Conservation (phyloP, 331 rosid species). For the Telfairia occidentalis region DNA sequence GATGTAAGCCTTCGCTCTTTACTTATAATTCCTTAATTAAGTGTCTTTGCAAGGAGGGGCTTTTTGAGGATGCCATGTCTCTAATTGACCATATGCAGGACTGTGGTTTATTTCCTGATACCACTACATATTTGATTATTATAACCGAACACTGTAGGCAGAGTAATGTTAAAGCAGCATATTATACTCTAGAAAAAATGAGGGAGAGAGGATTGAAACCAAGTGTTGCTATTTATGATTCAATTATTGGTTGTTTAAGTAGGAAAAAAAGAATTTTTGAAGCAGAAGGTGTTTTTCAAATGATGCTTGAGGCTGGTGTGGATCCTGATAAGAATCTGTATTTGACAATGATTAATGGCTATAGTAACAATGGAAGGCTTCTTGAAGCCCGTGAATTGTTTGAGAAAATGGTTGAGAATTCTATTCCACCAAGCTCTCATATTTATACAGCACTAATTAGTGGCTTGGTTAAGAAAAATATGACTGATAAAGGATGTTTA, state of each 20-base stretch:
- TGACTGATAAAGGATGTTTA: constrained; percentile 24
- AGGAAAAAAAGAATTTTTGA: constrained; percentile 20
- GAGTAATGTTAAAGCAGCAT: constrained; percentile 18
- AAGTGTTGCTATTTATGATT: constrained; percentile 28
- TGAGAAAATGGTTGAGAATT: constrained; percentile 28
- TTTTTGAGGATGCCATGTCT: constrained; percentile 22
- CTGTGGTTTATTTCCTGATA: constrained; percentile 20
- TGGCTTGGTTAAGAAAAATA: constrained; percentile 26
- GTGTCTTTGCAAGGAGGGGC: constrained; percentile 26
- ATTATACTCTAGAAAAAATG: constrained; percentile 16
- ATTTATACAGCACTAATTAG: constrained; percentile 19
- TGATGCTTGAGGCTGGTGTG: constrained; percentile 32
- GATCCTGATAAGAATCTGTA: constrained; percentile 27
- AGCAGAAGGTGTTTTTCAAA: constrained; percentile 29
- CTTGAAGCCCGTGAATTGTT: constrained; percentile 27
- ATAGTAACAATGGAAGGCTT: constrained; percentile 23
- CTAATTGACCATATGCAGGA: constrained; percentile 25
- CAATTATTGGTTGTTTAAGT: constrained; percentile 25
- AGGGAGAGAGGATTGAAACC: constrained; percentile 23
- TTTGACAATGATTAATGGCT: constrained; percentile 29
- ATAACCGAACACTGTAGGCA: constrained; percentile 23
- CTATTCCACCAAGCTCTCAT: constrained; percentile 27
- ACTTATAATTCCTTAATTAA: constrained; percentile 31
- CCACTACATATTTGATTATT: constrained; percentile 24
- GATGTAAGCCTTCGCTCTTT: constrained; percentile 26